Base-by-base conservation (phyloP, 495 filamentous ascomycete species). In the Aspergillus baeticus region DNA sequence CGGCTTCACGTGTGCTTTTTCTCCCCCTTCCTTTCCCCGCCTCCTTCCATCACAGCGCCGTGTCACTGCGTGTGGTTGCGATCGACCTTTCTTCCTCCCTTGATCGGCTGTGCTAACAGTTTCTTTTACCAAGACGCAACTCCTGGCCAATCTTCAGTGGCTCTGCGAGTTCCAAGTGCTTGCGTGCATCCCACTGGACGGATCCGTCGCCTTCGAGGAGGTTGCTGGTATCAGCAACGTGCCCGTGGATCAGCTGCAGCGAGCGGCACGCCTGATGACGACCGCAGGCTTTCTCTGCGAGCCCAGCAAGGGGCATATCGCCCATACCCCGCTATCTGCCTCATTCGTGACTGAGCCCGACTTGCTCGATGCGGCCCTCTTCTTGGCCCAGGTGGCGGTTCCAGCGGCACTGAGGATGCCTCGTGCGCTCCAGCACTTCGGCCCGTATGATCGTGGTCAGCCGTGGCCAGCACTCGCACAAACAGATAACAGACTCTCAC, bases 91-190 rank as follows among this genome's bases (percentile, higher is more conserved):
- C 21, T 41, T 6, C 38, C 13, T n/a, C n/a, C n/a, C n/a, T n/a
- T n/a, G n/a, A n/a, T n/a, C n/a, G n/a, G n/a, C n/a, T n/a, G n/a
- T 42, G 39, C n/a, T 42, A 42, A 10, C n/a, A 5, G n/a, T n/a
- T n/a, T n/a, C n/a, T n/a, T n/a, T n/a, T 5, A 18, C 18, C 18
- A 3, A 44, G 41, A 23, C 41, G 41, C 41, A 44, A 26, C 2
- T 44, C 18, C 15, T 44, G 41, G 41, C 41, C 18, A 44, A 23
- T 44, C 41, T 44, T 2, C 41, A 44, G 26, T 44, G 41, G 41
- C 41, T 44, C 6, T 44, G 41, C 41, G 41, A 44, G 41, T 44
- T 44, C 13, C 41, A 44, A 11, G 41, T 44, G 41, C 26, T 44
- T 18, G 41, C 41, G 20, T 44, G 41, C 41, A 44, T 44, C 13